Evolutionary conservation across 2,329 filamentous ascomycete genomes (phyloP).

Genomic region (Sporothrix globosa): DNA sequence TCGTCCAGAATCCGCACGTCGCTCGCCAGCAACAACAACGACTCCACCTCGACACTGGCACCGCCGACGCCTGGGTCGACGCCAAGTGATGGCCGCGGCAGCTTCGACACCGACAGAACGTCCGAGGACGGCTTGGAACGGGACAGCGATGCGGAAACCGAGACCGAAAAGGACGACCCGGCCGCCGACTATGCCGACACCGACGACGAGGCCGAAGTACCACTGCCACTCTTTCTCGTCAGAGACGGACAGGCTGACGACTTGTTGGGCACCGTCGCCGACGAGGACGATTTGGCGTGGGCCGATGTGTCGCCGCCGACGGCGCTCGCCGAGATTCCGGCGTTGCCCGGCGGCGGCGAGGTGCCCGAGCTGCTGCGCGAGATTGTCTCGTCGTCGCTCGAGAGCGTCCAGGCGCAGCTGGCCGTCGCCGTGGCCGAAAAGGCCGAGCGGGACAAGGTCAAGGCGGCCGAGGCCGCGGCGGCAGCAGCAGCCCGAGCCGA

Average conservation of each 20-base stretch:
- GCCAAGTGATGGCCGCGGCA: constrained; percentile 5
- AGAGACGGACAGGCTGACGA: not conserved
- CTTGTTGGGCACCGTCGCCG: not conserved
- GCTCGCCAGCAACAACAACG: constrained; percentile 8
- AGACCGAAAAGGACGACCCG: not conserved
- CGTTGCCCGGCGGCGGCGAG: constrained; percentile 40
- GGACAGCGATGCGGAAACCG: not conserved
- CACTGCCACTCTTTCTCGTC: not conserved
- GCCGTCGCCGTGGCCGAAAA: constrained; percentile 40
- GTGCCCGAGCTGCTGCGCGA: constrained; percentile 48
- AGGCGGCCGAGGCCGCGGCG: constrained; percentile 39
- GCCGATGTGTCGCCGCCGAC: constrained; percentile 52
- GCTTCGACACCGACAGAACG: constrained; percentile 35
- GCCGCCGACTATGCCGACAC: constrained; percentile 33
- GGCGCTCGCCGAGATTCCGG: constrained; percentile 45
- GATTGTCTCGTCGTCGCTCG: constrained; percentile 51
- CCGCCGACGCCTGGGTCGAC: not conserved
- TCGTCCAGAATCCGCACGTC: not conserved
- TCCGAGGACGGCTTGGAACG: too few species aligned
- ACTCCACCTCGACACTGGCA: not conserved
- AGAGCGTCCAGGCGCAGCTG: constrained; percentile 49
- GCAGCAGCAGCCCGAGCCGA: constrained; percentile 33
- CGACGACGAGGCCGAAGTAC: constrained; percentile 36
- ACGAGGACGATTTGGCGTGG: constrained; percentile 43
- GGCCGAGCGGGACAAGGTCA: constrained; percentile 34